A percentile compares a stretch with the other conserved stretches of the same genome.
These are phyloP conservation scores for Neurospora cerealis DNA, from an alignment of 495 filamentous ascomycete genomes.

Conservation along the genomic window DNA sequence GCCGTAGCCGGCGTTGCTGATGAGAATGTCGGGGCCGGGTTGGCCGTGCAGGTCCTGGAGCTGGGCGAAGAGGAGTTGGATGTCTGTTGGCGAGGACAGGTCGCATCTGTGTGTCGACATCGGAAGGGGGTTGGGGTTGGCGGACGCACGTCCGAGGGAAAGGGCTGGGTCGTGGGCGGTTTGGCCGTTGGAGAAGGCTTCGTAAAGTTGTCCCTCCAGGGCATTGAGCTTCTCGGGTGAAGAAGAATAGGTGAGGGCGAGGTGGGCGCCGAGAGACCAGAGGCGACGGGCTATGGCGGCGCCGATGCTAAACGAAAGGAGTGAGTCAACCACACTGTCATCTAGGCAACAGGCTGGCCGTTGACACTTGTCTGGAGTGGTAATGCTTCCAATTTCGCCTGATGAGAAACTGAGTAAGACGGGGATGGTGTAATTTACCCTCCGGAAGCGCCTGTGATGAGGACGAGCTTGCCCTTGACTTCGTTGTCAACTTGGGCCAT, in stretches of 20 bases:
- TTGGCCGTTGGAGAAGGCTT: slow-evolving; percentile 6
- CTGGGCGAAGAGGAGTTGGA: slow-evolving; percentile 41
- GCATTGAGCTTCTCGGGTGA: slow-evolving; percentile 37
- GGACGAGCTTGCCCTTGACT: slow-evolving; percentile 47
- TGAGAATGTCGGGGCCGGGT: slow-evolving; percentile 48
- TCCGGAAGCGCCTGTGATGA: slow-evolving; percentile 57
- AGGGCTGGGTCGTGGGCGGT: slow-evolving; percentile 12
- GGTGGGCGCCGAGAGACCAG: slow-evolving; percentile 39
- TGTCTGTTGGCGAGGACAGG: slow-evolving; percentile 39
- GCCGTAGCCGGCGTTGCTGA: slow-evolving; percentile 38
- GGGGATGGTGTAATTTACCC: slow-evolving; percentile 35
- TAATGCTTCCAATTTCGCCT: neutral
- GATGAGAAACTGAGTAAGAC: neutral
- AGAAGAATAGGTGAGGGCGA: slow-evolving; percentile 53
- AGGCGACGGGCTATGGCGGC: slow-evolving; percentile 49
- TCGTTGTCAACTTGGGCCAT: slow-evolving; percentile 36
- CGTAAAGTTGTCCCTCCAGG: slow-evolving; percentile 29
- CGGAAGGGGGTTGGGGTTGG: neutral
- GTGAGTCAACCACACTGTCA: neutral
- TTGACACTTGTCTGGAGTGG: neutral
- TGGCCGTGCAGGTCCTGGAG: slow-evolving; percentile 43
- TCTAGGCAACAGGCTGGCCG: neutral
- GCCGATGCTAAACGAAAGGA: slow-evolving; percentile 39
- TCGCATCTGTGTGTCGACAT: slow-evolving; percentile 49
- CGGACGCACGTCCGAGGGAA: neutral